Percentiles rank a stretch among this genome's conserved stretches.
Evolutionary conservation across 331 rosid genomes (phyloP).

Genomic region (Pyracantha coccinea): DNA sequence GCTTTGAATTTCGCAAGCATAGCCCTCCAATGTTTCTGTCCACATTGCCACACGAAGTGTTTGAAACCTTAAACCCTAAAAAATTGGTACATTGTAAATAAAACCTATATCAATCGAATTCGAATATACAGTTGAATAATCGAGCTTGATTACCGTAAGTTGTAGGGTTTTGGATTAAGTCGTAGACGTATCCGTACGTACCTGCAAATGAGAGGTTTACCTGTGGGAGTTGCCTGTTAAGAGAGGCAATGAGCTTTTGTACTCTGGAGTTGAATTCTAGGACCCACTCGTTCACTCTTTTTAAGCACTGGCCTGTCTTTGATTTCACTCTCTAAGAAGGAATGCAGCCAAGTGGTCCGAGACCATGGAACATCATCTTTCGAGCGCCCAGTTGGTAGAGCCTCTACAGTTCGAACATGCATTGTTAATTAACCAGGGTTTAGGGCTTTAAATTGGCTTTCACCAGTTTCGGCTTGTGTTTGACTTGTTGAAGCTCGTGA

Average conservation of each 20-base stretch:
- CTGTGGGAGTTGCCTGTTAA: slow-evolving; percentile 45
- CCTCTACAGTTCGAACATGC: slow-evolving; percentile 20
- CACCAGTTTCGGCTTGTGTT: too few species aligned
- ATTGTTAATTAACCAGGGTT: not conserved
- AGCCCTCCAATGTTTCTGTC: slow-evolving; percentile 66
- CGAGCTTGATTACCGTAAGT: slow-evolving; percentile 33
- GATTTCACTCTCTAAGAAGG: slow-evolving; percentile 83
- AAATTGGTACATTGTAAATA: not conserved
- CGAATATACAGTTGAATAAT: not conserved
- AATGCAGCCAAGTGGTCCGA: slow-evolving; percentile 86
- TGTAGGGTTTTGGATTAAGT: slow-evolving; percentile 48
- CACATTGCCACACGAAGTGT: slow-evolving; percentile 76
- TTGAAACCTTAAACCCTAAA: slow-evolving; percentile 71
- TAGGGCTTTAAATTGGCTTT: too few species aligned
- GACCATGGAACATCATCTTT: slow-evolving; percentile 50
- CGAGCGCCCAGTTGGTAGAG: slow-evolving; percentile 60
- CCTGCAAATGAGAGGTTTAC: slow-evolving; percentile 47
- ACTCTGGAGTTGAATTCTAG: slow-evolving; percentile 32
- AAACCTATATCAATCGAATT: not conserved
- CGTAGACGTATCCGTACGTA: slow-evolving; percentile 47
- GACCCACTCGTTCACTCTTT: slow-evolving; percentile 44
- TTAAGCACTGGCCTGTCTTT: slow-evolving; percentile 46
- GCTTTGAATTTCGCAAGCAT: slow-evolving; percentile 71
- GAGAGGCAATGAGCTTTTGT: slow-evolving; percentile 33
- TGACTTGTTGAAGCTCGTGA: not conserved